A percentile compares a stretch with the other conserved stretches of the same genome.
These are phyloP conservation scores for Curvularia eragrostidis DNA, from an alignment of 2,329 filamentous ascomycete species.

Conservation along the genomic window DNA sequence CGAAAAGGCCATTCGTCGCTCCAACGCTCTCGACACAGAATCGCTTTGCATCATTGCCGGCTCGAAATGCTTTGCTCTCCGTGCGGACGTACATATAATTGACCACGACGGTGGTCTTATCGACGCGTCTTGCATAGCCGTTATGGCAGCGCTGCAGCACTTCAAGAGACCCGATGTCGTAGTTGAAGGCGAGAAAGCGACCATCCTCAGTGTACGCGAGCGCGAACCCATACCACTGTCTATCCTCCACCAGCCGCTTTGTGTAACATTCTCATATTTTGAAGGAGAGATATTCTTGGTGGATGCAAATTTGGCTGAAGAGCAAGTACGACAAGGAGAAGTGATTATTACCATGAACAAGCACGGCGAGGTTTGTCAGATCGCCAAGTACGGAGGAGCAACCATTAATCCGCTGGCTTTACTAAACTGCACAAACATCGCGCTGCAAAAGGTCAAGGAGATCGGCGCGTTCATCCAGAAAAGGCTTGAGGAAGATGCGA, in stretches of 20 bases:
- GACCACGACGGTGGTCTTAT: slow-evolving; percentile 90
- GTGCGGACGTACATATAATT: slow-evolving; percentile 90
- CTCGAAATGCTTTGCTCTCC: slow-evolving; percentile 87
- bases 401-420: slow-evolving; percentile 80
- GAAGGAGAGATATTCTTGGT: slow-evolving; percentile 73
- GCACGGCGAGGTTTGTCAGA: slow-evolving; percentile 88
- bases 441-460: slow-evolving; percentile 80
- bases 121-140: slow-evolving; percentile 83
- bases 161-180: slow-evolving; percentile 90
- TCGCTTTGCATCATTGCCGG: slow-evolving; percentile 92
- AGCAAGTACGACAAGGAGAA: slow-evolving; percentile 75
- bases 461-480: slow-evolving; percentile 76
- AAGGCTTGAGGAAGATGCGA: slow-evolving; percentile 77
- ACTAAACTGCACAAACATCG: slow-evolving; percentile 76
- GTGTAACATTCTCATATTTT: slow-evolving; percentile 88
- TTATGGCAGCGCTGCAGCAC: slow-evolving; percentile 87
- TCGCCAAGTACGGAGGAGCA: slow-evolving; percentile 86
- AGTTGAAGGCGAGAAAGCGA: slow-evolving; percentile 83
- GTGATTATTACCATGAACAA: slow-evolving; percentile 86
- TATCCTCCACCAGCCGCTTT: slow-evolving; percentile 90
- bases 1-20: slow-evolving; percentile 92
- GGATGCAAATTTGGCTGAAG: slow-evolving; percentile 77
- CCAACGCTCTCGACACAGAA: slow-evolving; percentile 91
- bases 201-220: slow-evolving; percentile 82
- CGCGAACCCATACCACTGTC: slow-evolving; percentile 88